Evolutionary conservation across 2,329 filamentous ascomycete species (phyloP), one percentile per base, ranked within the genome.

Genomic region (Colletotrichum godetiae): DNA sequence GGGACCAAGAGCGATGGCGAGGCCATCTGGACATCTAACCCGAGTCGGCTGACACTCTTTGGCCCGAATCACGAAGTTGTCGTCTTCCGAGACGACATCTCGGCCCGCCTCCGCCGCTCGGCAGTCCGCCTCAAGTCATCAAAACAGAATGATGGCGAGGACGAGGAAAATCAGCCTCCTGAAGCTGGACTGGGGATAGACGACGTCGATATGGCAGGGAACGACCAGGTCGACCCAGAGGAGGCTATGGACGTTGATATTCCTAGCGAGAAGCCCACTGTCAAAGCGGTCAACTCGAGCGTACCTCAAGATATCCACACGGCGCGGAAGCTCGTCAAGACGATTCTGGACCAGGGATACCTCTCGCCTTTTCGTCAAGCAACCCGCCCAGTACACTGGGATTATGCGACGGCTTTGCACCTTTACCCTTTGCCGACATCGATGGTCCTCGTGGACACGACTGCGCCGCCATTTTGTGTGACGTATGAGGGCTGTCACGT

Each of bases 401-500:
- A 98, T 82, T 94, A 93, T 81, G 92, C 92, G 0, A 88, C 90
- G 5, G 86, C 93, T 3, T 82, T 98, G 75, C 92, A 94, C 67
- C 84, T 99, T 27, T 98, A 98, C 81, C 97, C 96, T 10, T 84
- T 98, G 33, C 97, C 97, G 2, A 96, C 94, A 24, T 91, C 94
- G 0, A 86, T 98, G 79, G 90, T 97, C 19, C 84, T 99, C 4
- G 92, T 95, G 2, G 97, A 99, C 83, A 87, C 93, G 0, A 94
- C 95, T 55, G 92, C 93, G 11, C 92, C 94, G 15, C 89, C 95
- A 0, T 99, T 98, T 79, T 93, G 93, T 67, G 86, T 98, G 76
- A 97, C 94, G 15, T 98, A 98, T 79, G 96, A 98, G 82, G 96
- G 95, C 0, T 98, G 97, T 79, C 94, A 97, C 84, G 95, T 98